Evolutionary conservation across 2,329 filamentous ascomycete species (phyloP).

Genomic region (Botrytis pseudocinerea): DNA sequence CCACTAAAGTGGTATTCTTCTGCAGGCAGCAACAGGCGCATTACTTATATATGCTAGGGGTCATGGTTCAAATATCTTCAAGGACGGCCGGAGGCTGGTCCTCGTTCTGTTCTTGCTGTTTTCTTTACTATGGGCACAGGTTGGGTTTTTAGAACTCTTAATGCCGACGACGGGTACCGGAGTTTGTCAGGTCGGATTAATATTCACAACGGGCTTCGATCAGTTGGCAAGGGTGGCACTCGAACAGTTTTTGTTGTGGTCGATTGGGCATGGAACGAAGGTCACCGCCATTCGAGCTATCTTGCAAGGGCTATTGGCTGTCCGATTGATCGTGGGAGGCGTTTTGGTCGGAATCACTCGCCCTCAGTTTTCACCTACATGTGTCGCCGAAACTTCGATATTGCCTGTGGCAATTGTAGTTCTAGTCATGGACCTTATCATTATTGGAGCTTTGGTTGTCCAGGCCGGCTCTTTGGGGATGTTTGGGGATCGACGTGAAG

Average conservation of each 20-base stretch:
- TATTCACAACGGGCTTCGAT: conserved; percentile 39
- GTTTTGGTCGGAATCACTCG: conserved; percentile 40
- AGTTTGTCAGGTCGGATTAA: conserved; percentile 36
- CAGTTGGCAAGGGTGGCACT: conserved; percentile 39
- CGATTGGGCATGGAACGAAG: conserved; percentile 36
- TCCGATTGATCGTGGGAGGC: conserved; percentile 37
- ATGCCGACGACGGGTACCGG: conserved; percentile 30
- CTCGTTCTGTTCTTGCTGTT: conserved; percentile 42
- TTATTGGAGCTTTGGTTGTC: conserved; percentile 36
- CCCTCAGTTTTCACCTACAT: conserved; percentile 39
- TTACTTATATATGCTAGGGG: conserved; percentile 38
- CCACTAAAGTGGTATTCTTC: conserved; percentile 39
- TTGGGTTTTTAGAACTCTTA: conserved; percentile 40
- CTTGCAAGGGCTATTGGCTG: conserved; percentile 36
- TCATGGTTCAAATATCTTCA: conserved; percentile 38
- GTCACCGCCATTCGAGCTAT: conserved; percentile 34
- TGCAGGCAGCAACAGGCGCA: conserved; percentile 39
- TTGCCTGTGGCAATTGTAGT: conserved; percentile 38
- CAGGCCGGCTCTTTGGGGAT: conserved; percentile 34
- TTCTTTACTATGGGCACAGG: conserved; percentile 40
- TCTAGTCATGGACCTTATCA: conserved; percentile 38
- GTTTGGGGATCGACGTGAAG: conserved; percentile 29
- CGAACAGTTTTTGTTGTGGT: conserved; percentile 42
- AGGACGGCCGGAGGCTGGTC: conserved; percentile 44
- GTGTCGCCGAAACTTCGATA: conserved; percentile 37